Evolutionary conservation across 2,329 filamentous ascomycete species (phyloP).

Genomic region (Sarocladium oryzae): DNA sequence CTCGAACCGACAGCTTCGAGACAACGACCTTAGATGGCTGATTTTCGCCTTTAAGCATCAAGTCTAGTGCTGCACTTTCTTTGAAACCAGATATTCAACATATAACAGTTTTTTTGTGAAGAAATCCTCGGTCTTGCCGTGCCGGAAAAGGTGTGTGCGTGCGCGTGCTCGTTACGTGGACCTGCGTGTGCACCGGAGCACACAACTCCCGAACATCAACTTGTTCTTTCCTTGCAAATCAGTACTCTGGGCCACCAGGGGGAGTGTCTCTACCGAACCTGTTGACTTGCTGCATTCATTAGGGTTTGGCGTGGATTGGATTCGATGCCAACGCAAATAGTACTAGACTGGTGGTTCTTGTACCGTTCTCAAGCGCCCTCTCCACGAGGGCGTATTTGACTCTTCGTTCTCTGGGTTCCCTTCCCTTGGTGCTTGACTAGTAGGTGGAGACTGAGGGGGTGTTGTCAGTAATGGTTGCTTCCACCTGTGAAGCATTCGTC

Average conservation of each 20-base stretch:
- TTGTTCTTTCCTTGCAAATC: not conserved
- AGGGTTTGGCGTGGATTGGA: not conserved
- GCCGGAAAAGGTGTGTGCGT: not conserved
- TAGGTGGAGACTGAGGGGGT: too few relatives aligned
- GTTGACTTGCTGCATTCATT: not conserved
- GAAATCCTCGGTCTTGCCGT: not conserved
- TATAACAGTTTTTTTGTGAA: not conserved
- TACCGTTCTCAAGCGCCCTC: too few relatives aligned
- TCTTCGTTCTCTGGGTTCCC: too few relatives aligned
- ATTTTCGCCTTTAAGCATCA: too few relatives aligned
- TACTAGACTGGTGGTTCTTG: too few relatives aligned
- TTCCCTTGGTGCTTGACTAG: too few relatives aligned
- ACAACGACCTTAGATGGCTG: too few relatives aligned
- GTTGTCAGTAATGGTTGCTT: too few relatives aligned
- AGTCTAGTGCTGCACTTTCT: too few relatives aligned
- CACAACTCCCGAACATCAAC: slow-evolving; percentile 1
- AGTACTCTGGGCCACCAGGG: not conserved
- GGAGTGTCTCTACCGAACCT: not conserved
- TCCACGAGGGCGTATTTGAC: too few relatives aligned
- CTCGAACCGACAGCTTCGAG: not conserved
- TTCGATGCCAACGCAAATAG: not conserved
- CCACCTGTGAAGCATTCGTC: too few relatives aligned
- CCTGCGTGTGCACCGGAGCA: slow-evolving; percentile 4
- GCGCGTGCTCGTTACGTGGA: not conserved
- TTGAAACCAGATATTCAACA: too few relatives aligned